Conservation (phyloP, 1,139 yeast species). For the Candida labiduridarum region DNA sequence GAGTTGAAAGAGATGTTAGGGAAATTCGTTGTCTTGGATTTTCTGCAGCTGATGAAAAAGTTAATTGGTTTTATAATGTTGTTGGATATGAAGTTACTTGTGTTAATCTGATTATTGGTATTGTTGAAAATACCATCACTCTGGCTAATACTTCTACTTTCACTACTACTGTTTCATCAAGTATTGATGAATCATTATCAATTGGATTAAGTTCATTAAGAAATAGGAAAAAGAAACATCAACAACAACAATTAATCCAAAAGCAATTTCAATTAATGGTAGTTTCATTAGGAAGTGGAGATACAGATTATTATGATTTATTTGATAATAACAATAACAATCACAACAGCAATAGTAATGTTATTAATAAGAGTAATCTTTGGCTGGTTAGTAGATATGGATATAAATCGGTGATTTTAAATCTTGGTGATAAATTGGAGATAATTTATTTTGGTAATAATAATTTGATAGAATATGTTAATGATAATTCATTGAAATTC, state of each 20-base stretch:
- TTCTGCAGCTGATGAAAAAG: constrained; percentile 71
- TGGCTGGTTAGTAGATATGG: constrained; percentile 53
- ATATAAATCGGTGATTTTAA: constrained; percentile 72
- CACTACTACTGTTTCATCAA: not conserved
- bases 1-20: constrained; percentile 90
- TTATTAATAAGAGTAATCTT: not conserved
- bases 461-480: constrained; percentile 35
- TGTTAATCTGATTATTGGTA: constrained; percentile 74
- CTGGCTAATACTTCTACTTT: not conserved
- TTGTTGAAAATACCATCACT: constrained; percentile 31
- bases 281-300: constrained; percentile 29
- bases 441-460: constrained; percentile 72
- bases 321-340: not conserved
- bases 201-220: constrained; percentile 27
- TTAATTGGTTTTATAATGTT: constrained; percentile 64
- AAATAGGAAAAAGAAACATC: constrained; percentile 7
- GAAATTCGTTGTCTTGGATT: constrained; percentile 89
- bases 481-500: constrained; percentile 6
- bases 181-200: not conserved
- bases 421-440: constrained; percentile 72
- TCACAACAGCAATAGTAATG: not conserved
- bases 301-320: not conserved
- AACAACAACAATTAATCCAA: not conserved
- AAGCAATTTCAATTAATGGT: constrained; percentile 41
- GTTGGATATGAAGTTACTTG: constrained; percentile 82